These are phyloP conservation scores for Candida patagonica DNA, from an alignment of 805 yeast genomes.

Conservation along the genomic window DNA sequence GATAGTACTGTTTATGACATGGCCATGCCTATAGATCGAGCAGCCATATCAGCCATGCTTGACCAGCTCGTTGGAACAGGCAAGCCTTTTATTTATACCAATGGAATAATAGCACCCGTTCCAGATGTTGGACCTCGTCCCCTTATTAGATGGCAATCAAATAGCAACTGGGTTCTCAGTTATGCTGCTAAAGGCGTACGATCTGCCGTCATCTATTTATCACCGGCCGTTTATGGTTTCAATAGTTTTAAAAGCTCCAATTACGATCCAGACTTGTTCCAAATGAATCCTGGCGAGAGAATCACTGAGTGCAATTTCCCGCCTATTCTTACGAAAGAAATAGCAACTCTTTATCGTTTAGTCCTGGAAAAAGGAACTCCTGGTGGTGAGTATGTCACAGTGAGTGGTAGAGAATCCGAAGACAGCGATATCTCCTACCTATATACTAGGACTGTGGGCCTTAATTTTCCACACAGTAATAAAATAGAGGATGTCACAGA, in stretches of 20 bases:
- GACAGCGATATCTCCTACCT: too few species aligned
- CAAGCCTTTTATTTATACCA: constrained; percentile 24
- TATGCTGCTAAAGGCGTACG: constrained; percentile 25
- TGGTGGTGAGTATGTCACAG: too few species aligned
- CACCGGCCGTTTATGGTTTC: constrained; percentile 31
- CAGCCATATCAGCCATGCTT: constrained; percentile 25
- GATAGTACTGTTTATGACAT: constrained; percentile 14
- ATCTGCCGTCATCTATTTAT: constrained; percentile 23
- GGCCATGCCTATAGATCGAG: constrained; percentile 19
- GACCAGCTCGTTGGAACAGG: constrained; percentile 26
- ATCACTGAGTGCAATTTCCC: constrained; percentile 28
- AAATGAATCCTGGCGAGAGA: constrained; percentile 32
- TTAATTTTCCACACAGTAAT: too few species aligned
- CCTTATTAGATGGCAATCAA: not conserved
- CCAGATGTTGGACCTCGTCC: not conserved
- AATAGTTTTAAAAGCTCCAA: constrained; percentile 25
- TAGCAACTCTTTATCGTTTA: constrained; percentile 25
- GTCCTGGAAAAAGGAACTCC: constrained; percentile 24
- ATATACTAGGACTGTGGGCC: too few species aligned
- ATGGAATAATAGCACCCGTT: constrained; percentile 17
- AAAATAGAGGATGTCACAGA: too few species aligned
- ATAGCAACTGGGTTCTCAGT: constrained; percentile 6
- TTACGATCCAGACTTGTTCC: constrained; percentile 17
- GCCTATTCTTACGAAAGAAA: constrained; percentile 27
- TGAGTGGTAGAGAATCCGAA: too few species aligned